Evolutionary conservation across 306 rosid species (phyloP).

Genomic region (Inga oerstediana): DNA sequence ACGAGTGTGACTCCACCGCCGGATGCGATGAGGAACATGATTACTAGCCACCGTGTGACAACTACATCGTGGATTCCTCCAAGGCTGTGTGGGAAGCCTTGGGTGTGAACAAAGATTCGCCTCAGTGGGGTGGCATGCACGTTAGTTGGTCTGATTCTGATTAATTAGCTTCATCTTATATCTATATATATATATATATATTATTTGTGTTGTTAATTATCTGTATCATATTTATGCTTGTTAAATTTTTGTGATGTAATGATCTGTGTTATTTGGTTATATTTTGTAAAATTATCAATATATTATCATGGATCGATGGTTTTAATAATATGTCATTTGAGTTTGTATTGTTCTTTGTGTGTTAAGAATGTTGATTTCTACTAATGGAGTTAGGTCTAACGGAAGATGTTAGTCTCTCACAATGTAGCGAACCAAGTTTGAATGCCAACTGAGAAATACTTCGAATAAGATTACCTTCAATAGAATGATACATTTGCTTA

Average conservation of each 20-base stretch:
- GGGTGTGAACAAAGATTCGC: background rate
- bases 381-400: no score
- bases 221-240: background rate
- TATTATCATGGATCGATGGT: background rate
- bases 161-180: background rate
- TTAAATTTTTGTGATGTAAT: background rate
- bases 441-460: no score
- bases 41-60: slow-evolving; percentile 14
- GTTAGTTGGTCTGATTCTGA: slow-evolving; percentile 2
- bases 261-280: background rate
- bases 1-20: slow-evolving; percentile 46
- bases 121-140: slow-evolving; percentile 20
- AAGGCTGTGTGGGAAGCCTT: slow-evolving; percentile 33
- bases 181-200: background rate
- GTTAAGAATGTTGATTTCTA: no score
- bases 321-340: no score
- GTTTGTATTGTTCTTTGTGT: no score
- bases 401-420: no score
- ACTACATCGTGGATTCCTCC: slow-evolving; percentile 30
- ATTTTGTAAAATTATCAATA: no score
- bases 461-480: no score
- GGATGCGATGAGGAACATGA: slow-evolving; percentile 45
- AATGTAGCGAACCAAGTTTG: no score
- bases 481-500: no score
- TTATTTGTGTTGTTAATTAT: background rate